Percentiles rank a stretch among this genome's conserved stretches.
Conservation (phyloP, 805 yeast species). For the Candida takata region DNA sequence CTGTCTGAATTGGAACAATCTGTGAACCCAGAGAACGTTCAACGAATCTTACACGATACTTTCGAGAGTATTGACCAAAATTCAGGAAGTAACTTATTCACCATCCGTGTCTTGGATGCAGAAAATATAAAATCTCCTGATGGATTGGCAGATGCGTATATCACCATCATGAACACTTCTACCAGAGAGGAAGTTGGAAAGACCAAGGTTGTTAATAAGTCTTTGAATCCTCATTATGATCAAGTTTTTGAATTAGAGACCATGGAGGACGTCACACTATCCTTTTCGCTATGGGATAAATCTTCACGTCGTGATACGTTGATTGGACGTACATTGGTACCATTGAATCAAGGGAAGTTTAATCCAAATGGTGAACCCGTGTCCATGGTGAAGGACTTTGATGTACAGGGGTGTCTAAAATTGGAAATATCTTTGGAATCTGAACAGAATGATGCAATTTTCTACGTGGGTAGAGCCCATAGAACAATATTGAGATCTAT, state of each 20-base stretch:
- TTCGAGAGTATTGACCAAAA: constrained; percentile 5
- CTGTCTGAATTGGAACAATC: constrained; percentile 46
- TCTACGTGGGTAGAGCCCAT: constrained; percentile 70
- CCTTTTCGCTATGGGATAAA: constrained; percentile 68
- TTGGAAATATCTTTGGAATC: constrained; percentile 70
- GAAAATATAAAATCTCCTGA: constrained; percentile 47
- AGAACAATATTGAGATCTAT: constrained; percentile 56
- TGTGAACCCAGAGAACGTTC: constrained; percentile 50
- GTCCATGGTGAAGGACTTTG: constrained; percentile 47
- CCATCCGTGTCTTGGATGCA: constrained; percentile 56
- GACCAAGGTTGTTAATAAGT: constrained; percentile 57
- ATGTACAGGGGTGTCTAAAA: constrained; percentile 60
- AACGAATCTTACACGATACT: constrained; percentile 23
- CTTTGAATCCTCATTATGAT: constrained; percentile 75
- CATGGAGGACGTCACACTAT: constrained; percentile 34
- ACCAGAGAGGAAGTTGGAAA: constrained; percentile 52
- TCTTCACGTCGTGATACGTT: constrained; percentile 45
- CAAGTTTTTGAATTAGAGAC: constrained; percentile 66
- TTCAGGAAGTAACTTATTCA: constrained; percentile 45
- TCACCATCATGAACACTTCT: constrained; percentile 53
- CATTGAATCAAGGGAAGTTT: constrained; percentile 55
- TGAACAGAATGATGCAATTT: constrained; percentile 74
- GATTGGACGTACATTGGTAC: constrained; percentile 57
- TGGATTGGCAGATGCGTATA: constrained; percentile 49
- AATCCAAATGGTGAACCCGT: constrained; percentile 64